A percentile compares a stretch with the other conserved stretches of the same genome.
These are phyloP conservation scores for Chromera velia DNA, from an alignment of 73 alveolate genomes.

Conservation along the genomic window DNA sequence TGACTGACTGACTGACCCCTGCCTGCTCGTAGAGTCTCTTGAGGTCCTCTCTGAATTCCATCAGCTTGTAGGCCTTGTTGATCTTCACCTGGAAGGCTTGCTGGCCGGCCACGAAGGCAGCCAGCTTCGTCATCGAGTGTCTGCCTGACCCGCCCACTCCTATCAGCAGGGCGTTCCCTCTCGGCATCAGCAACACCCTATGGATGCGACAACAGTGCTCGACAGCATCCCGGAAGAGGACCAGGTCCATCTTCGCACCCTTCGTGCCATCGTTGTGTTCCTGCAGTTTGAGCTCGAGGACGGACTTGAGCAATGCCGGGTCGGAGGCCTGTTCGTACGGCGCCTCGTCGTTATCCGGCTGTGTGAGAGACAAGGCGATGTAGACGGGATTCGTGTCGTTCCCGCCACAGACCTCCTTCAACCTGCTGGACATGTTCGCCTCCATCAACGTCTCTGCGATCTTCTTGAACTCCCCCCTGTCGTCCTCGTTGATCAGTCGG, in stretches of 20 bases:
- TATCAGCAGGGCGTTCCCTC: conserved; percentile 97
- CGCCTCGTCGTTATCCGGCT: not conserved
- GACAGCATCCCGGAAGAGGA: conserved; percentile 85
- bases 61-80: conserved; percentile 69
- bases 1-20: conserved; percentile 57
- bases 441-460: conserved; percentile 29
- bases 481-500: conserved; percentile 48
- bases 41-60: conserved; percentile 79
- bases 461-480: conserved; percentile 51
- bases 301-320: not conserved
- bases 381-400: not conserved
- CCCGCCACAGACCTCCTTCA: not conserved
- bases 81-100: conserved; percentile 73
- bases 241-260: conserved; percentile 69
- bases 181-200: conserved; percentile 66
- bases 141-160: conserved; percentile 99
- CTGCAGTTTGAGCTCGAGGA: conserved; percentile 18
- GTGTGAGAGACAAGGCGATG: not conserved
- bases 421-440: conserved; percentile 7
- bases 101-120: conserved; percentile 74
- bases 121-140: conserved; percentile 88
- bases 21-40: conserved; percentile 72
- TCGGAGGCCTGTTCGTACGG: conserved; percentile 1
- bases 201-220: conserved; percentile 83
- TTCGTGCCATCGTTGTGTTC: conserved; percentile 52